These are phyloP conservation scores for Jimgerdemannia lactiflua DNA, from an alignment of 192 early-diverging fungal genomes.

Conservation along the genomic window DNA sequence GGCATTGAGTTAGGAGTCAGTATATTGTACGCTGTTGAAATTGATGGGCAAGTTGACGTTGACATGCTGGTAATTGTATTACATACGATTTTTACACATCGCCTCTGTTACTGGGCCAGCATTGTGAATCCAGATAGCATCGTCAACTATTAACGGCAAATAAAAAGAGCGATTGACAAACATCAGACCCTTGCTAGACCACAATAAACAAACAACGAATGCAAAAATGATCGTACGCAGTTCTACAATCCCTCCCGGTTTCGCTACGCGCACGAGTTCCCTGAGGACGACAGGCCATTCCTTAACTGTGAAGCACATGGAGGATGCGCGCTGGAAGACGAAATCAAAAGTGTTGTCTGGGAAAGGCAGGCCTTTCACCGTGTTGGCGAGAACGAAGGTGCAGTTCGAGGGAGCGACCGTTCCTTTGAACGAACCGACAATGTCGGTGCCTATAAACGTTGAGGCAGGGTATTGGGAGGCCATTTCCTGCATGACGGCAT, in stretches of 20 bases:
- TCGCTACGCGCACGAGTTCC: constrained; percentile 11
- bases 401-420: constrained; percentile 11
- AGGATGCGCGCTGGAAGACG: constrained; percentile 13
- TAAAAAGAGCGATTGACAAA: background rate
- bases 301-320: background rate
- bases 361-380: constrained; percentile 14
- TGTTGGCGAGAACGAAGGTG: constrained; percentile 19
- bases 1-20: background rate
- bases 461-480: constrained; percentile 14
- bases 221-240: constrained; percentile 1
- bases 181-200: too few relatives aligned
- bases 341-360: constrained; percentile 27
- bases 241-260: constrained; percentile 22
- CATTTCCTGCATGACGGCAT: constrained; percentile 10
- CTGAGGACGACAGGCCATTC: constrained; percentile 16
- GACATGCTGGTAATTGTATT: background rate
- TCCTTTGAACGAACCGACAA: constrained; percentile 5
- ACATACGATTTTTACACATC: background rate
- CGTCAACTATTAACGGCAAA: background rate
- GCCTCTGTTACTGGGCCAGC: background rate
- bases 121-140: background rate
- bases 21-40: too few relatives aligned
- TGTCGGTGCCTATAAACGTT: constrained; percentile 18
- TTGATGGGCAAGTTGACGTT: too few relatives aligned
- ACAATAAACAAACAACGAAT: too few relatives aligned